Base-by-base conservation (phyloP, 2,329 filamentous ascomycete genomes). In the Drechslerella stenobrocha region DNA sequence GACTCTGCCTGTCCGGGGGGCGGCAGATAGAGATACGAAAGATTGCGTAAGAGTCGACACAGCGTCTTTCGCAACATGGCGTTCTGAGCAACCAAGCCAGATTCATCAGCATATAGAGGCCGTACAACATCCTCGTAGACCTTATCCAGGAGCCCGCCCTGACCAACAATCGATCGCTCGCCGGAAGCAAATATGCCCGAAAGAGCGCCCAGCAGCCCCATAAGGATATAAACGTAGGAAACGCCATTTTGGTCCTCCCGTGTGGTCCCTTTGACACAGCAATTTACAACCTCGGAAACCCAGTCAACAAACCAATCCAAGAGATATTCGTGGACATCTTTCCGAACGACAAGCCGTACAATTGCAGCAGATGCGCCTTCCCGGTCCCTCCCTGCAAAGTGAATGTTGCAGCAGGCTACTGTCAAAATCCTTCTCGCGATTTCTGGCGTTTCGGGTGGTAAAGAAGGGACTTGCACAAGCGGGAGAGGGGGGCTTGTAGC, bases 361-460 rank as follows among this genome's bases (percentile, higher is more conserved):
- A 98, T 80, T 22, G 97, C 80, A 1, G 84, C 81, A 64, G 87
- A 90, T n/a, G 93, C 91, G 7, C 90, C 90, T 76, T 93, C 89
- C 60, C 89, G 84, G 74, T 96, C 92, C 73, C 95, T 96, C 0
- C 91, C 90, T 0, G 92, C 82, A 0, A 83, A 84, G 3, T 83
- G 79, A 13, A 97, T 81, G 73, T 90, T 89, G 51, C 64, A 63
- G 37, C 56, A 69, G 30, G 64, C 64, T 5, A 58, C 52, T 18
- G 26, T 52, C 28, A 69, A 23, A 8, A 50, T 51, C 9, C 63
- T 48, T 34, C 45, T 67, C 4, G 63, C 63, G 24, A 67, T 23
- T 34, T 60, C 55, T n/a, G 67, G 61, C 24, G 60, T 59, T 7
- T 23, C 13, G 40, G 51, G 4, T 34, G 52, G 37, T 22, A 58